phyloP scores from a whole-genome alignment of 345 rosid species.

The Combretum micranthum region DNA sequence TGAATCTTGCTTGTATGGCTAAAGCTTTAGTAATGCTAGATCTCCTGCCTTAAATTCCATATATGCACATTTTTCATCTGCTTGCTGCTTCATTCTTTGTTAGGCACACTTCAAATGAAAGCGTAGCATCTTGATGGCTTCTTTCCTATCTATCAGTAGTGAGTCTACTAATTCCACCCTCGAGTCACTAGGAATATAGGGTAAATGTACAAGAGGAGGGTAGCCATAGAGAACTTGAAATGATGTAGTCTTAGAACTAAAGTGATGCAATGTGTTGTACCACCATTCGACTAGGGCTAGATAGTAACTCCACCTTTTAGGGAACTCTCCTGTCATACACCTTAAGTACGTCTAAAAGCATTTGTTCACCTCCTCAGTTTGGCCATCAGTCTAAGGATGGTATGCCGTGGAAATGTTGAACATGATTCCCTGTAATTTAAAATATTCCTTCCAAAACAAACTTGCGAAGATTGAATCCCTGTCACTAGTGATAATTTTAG shows the following conservation, averaged over 20 bases:
- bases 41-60: background rate
- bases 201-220: constrained; percentile 1
- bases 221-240: constrained; percentile 9
- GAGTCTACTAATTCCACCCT: background rate
- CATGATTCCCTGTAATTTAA: too few species aligned
- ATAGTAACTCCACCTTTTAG: too few species aligned
- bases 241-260: background rate
- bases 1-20: constrained; percentile 1
- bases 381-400: too few species aligned
- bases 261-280: too few species aligned
- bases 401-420: too few species aligned
- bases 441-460: too few species aligned
- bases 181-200: background rate
- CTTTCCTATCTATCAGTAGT: background rate
- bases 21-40: background rate
- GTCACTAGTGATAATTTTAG: too few species aligned
- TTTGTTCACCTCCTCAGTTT: too few species aligned
- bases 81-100: constrained; percentile 2
- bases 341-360: too few species aligned
- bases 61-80: background rate
- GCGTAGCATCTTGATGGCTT: background rate
- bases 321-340: too few species aligned
- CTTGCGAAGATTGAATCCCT: too few species aligned
- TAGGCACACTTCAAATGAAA: background rate
- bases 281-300: too few species aligned